A percentile compares a stretch with the other conserved stretches of the same genome.
phyloP scores from a whole-genome alignment of 352 stramenopile genomes.

The Globisporangium heterothallicum region DNA sequence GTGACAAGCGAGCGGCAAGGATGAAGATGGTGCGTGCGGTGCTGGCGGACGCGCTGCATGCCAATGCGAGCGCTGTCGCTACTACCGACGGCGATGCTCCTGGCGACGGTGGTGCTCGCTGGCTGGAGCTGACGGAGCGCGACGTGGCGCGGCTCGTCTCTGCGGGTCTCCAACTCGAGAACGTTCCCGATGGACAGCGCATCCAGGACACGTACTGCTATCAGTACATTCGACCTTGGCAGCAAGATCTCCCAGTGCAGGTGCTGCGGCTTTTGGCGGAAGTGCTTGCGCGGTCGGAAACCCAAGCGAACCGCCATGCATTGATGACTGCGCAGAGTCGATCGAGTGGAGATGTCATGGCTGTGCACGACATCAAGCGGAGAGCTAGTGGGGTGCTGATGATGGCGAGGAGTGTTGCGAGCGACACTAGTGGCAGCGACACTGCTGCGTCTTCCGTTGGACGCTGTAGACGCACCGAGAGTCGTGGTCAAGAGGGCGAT shows the following conservation, averaged over 20 bases:
- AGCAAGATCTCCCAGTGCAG: conserved; percentile 5
- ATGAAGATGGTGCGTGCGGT: neutral
- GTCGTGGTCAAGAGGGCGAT: too few species aligned
- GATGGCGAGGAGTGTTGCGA: neutral
- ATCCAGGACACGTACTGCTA: conserved; percentile 8
- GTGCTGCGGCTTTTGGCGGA: conserved; percentile 12
- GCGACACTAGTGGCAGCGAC: neutral
- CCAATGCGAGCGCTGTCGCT: neutral
- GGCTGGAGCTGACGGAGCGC: conserved; percentile 4
- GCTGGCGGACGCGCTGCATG: neutral
- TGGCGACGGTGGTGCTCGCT: neutral
- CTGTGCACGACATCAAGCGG: neutral
- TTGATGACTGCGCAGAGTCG: too few species aligned
- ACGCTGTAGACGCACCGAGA: neutral
- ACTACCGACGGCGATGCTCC: neutral
- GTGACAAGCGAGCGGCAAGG: neutral
- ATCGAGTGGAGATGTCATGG: too few species aligned
- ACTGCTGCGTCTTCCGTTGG: neutral
- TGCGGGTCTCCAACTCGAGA: neutral
- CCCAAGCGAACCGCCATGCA: too few species aligned
- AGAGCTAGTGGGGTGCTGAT: neutral
- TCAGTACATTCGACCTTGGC: conserved; percentile 8
- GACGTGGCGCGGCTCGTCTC: conserved; percentile 8
- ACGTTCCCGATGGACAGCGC: neutral
- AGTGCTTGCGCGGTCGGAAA: neutral